phyloP scores from a whole-genome alignment of 441 rosid genomes.

The Gossypium schwendimanii region DNA sequence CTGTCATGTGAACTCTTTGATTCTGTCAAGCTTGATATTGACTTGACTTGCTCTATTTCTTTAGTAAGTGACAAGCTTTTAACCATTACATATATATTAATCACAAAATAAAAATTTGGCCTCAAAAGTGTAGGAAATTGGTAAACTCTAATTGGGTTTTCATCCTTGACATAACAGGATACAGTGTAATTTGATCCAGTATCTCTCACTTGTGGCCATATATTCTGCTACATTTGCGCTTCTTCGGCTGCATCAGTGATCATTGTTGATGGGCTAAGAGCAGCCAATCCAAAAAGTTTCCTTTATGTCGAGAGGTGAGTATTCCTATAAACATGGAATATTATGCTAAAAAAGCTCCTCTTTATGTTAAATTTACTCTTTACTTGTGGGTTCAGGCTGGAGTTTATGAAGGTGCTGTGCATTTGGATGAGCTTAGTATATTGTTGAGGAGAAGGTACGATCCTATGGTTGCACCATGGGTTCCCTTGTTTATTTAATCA shows the following conservation, averaged over 20 bases:
- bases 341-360: too few species aligned
- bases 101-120: neutral
- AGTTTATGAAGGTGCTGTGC: constrained; percentile 62
- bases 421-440: constrained; percentile 69
- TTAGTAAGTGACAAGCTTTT: constrained; percentile 43
- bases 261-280: constrained; percentile 64
- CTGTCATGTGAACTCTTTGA: constrained; percentile 70
- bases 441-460: constrained; percentile 57
- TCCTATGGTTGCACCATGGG: neutral
- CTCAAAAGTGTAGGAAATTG: neutral
- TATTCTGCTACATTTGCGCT: constrained; percentile 86
- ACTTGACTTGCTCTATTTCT: constrained; percentile 87
- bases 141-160: neutral
- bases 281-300: constrained; percentile 60
- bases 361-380: neutral
- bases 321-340: too few species aligned
- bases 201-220: constrained; percentile 81
- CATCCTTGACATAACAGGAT: constrained; percentile 39
- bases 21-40: constrained; percentile 71
- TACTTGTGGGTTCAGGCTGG: constrained; percentile 33
- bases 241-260: constrained; percentile 83
- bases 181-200: constrained; percentile 75
- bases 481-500: neutral
- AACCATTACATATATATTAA: neutral
- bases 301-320: constrained; percentile 72